Percentiles rank a stretch among this genome's conserved stretches.
Conservation (phyloP, 2,329 filamentous ascomycete species). For the Sphaerostilbella broomeana region DNA sequence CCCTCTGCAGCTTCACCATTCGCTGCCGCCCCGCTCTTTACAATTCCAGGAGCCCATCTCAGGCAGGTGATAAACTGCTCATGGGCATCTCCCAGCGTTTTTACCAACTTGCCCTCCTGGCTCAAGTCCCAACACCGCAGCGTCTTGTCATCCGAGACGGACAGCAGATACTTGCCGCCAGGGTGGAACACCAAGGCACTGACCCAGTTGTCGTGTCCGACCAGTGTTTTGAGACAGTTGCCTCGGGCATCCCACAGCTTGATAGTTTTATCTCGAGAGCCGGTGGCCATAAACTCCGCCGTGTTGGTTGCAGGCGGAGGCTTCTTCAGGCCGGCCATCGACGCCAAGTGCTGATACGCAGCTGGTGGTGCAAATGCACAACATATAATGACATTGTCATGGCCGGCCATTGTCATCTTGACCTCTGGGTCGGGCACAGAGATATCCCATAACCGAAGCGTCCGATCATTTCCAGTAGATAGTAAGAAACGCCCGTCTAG, state of each 20-base stretch:
- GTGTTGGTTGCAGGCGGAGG: slow-evolving; percentile 65
- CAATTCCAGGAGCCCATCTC: slow-evolving; percentile 67
- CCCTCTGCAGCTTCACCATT: slow-evolving; percentile 25
- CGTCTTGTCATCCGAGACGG: slow-evolving; percentile 83
- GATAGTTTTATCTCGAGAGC: slow-evolving; percentile 84
- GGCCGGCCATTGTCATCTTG: slow-evolving; percentile 74
- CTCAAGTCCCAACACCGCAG: slow-evolving; percentile 88
- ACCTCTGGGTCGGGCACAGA: slow-evolving; percentile 57
- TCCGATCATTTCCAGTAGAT: slow-evolving; percentile 76
- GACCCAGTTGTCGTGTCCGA: slow-evolving; percentile 93
- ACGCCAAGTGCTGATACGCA: slow-evolving; percentile 66
- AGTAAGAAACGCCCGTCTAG: slow-evolving; percentile 77
- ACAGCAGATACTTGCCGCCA: slow-evolving; percentile 82
- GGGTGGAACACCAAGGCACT: slow-evolving; percentile 81
- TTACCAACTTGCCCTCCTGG: slow-evolving; percentile 85
- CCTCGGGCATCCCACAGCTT: slow-evolving; percentile 81
- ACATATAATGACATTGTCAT: slow-evolving; percentile 85
- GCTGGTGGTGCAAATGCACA: slow-evolving; percentile 77
- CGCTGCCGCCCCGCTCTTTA: slow-evolving; percentile 21
- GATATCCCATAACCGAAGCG: slow-evolving; percentile 78
- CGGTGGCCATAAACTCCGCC: slow-evolving; percentile 85
- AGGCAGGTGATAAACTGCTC: slow-evolving; percentile 80
- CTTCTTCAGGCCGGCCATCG: slow-evolving; percentile 76
- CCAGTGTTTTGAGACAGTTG: slow-evolving; percentile 73
- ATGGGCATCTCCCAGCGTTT: slow-evolving; percentile 69